Conservation (phyloP, 2,329 filamentous ascomycete species). For the Dactylellina drechsleri region DNA sequence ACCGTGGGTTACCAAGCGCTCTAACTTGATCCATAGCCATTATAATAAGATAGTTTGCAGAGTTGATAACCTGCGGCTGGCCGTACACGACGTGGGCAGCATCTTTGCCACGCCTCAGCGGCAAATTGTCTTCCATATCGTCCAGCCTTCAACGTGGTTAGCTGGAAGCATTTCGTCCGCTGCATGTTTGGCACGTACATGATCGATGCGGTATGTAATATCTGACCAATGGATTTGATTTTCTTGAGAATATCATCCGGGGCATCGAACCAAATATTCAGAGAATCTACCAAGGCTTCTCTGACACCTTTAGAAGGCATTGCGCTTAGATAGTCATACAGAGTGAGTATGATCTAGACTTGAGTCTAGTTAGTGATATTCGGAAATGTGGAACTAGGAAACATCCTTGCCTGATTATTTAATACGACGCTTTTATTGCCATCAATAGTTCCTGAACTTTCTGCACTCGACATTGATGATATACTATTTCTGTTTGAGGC, state of each 20-base stretch:
- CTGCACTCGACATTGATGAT: too few relatives aligned
- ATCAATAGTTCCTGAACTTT: too few relatives aligned
- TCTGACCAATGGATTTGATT: constrained; percentile 58
- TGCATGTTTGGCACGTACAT: constrained; percentile 56
- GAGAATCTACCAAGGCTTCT: too few relatives aligned
- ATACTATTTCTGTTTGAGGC: too few relatives aligned
- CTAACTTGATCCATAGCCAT: constrained; percentile 56
- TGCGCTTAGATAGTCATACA: too few relatives aligned
- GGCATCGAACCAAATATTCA: too few relatives aligned
- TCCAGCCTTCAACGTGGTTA: constrained; percentile 59
- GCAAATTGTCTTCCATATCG: constrained; percentile 62
- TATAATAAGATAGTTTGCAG: constrained; percentile 60
- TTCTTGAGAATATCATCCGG: constrained; percentile 11
- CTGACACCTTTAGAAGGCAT: too few relatives aligned
- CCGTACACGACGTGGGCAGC: constrained; percentile 62
- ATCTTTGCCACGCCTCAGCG: constrained; percentile 60
- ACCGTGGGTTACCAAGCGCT: constrained; percentile 51
- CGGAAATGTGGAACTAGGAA: too few relatives aligned
- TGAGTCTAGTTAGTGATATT: too few relatives aligned
- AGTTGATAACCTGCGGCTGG: constrained; percentile 61
- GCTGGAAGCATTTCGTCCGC: not conserved
- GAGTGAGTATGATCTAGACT: too few relatives aligned
- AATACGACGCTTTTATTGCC: too few relatives aligned
- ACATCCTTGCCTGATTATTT: too few relatives aligned
- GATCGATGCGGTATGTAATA: constrained; percentile 60